Base-by-base conservation (phyloP, 805 yeast genomes). In the Ogataea degrootiae region DNA sequence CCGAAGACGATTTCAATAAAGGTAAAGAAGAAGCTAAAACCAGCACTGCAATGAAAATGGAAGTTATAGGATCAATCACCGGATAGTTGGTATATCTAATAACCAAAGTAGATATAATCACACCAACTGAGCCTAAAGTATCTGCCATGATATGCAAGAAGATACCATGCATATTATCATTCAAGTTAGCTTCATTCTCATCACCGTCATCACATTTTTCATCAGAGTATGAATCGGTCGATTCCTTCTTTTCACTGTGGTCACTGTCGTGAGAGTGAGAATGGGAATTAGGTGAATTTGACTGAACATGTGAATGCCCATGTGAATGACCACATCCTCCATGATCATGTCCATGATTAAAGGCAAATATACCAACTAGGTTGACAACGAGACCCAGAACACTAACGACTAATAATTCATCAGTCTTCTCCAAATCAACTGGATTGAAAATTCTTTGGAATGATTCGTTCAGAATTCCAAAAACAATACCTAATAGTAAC, bases 81-180 rank as follows among this genome's bases (percentile, higher is more conserved):
- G 82, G 77, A 80, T 87, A 78, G 16, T 80, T 79, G 9, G 76
- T 68, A 34, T 81, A 58, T 49, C 83, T 80, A 8, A 92, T 86
- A 37, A 94, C 68, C 5, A 89, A 46, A 0, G 99, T 92, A 0
- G 97, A 90, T 1, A 89, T 66, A n/a, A 94, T 91, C 16, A 95
- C 99, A 6, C 98, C 98, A 0, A 91, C 96, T 0, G 98, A 92
- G 0, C 99, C 99, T 37, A 94, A 70, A 0, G 98, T 91, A 59
- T 94, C 99, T 0, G 99, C 99, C 40, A 94, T 63, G 31, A 94
- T 87, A 58, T 94, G 99, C 40, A 94, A 70, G 59, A 94, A 94
- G 5, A 94, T 88, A 14, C 99, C 99, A 48, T 85, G 82, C 95
- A 92, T 87, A 63, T 92, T 92, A 55, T 79, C 82, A 52, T 73